Evolutionary conservation across 805 yeast genomes (phyloP).

Genomic region (Sugiyamaella valdiviana): DNA sequence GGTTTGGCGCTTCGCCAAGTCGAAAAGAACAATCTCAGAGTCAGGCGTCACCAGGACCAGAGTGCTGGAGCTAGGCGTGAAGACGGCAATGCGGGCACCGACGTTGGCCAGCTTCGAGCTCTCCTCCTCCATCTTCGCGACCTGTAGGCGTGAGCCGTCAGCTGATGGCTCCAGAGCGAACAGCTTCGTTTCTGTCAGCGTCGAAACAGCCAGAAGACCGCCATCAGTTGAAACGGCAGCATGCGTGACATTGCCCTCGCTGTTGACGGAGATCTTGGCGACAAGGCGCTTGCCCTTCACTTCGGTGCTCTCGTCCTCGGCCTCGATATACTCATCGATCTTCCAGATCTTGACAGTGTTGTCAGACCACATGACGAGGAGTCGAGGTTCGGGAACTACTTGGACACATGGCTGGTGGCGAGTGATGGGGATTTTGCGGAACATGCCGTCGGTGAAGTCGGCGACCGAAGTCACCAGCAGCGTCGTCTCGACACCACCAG

Average conservation of each 20-base stretch:
- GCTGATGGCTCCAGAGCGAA: conserved; percentile 48
- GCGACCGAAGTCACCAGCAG: conserved; percentile 52
- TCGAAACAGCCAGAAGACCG: conserved; percentile 61
- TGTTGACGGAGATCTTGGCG: conserved; percentile 57
- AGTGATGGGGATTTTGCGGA: conserved; percentile 58
- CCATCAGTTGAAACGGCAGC: conserved; percentile 64
- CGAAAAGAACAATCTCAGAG: conserved; percentile 22
- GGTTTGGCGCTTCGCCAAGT: conserved; percentile 11
- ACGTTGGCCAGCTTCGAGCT: conserved; percentile 1
- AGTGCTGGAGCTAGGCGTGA: conserved; percentile 15
- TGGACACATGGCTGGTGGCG: conserved; percentile 54
- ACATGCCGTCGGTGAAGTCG: conserved; percentile 64
- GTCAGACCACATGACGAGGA: conserved; percentile 74
- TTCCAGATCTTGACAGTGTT: conserved; percentile 79
- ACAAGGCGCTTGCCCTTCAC: conserved; percentile 49
- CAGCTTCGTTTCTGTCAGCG: conserved; percentile 59
- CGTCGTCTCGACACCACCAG: conserved; percentile 41
- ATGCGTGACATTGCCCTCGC: conserved; percentile 72
- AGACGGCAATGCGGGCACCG: conserved; percentile 18
- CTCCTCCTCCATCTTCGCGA: conserved; percentile 3
- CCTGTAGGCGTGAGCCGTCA: conserved; percentile 1
- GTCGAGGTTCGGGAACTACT: conserved; percentile 42
- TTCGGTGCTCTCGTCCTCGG: conserved; percentile 18
- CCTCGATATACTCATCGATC: conserved; percentile 32
- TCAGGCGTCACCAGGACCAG: conserved; percentile 26